phyloP scores from a whole-genome alignment of 2,329 filamentous ascomycete species.

The Colletotrichum liriopes region DNA sequence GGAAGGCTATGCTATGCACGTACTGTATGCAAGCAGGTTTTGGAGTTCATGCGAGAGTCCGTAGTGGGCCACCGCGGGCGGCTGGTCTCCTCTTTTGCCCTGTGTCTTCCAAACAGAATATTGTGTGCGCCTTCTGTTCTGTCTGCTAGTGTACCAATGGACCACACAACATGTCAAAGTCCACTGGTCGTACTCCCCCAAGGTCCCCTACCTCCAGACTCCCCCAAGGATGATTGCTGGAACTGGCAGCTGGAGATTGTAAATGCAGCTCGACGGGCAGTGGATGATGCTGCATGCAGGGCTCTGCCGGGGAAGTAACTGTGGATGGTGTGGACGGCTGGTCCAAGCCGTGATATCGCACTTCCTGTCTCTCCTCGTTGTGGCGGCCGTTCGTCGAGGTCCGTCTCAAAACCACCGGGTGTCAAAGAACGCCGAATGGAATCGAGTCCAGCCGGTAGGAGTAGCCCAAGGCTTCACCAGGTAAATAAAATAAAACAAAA shows the following conservation, averaged over 20 bases:
- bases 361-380: neutral
- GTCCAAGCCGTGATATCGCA: conserved; percentile 29
- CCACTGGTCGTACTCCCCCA: neutral
- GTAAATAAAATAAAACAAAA: neutral
- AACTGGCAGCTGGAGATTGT: conserved; percentile 25
- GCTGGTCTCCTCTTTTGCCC: conserved; percentile 17
- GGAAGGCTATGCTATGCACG: conserved; percentile 36
- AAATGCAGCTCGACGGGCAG: conserved; percentile 31
- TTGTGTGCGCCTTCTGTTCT: conserved; percentile 1
- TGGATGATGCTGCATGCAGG: conserved; percentile 33
- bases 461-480: neutral
- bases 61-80: conserved; percentile 22
- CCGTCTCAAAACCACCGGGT: conserved; percentile 31
- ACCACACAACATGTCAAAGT: neutral
- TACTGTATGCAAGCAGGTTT: conserved; percentile 43
- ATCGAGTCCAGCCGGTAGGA: conserved; percentile 13
- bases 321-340: conserved; percentile 26
- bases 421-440: conserved; percentile 34
- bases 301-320: conserved; percentile 20
- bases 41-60: conserved; percentile 42
- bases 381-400: conserved; percentile 30
- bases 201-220: conserved; percentile 7
- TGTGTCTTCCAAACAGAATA: conserved; percentile 1
- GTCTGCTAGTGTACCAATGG: neutral
- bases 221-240: conserved; percentile 26